Base-by-base conservation (phyloP, 2,329 filamentous ascomycete genomes). In the Alternaria solani region DNA sequence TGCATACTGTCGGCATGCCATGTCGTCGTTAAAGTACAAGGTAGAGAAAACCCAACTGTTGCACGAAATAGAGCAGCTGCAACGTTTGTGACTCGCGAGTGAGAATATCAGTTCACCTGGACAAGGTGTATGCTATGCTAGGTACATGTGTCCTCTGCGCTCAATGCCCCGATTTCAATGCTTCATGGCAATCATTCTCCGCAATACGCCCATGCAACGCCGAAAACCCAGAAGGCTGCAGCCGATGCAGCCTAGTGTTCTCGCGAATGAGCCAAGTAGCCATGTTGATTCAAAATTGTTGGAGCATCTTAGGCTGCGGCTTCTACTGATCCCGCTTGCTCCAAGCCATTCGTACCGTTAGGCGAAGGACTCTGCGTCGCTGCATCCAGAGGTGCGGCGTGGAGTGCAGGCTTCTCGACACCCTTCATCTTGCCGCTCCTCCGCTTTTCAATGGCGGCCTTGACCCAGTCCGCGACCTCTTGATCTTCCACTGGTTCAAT, bases 401-500 rank as follows among this genome's bases (percentile, higher is more conserved):
- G 95, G 63, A 98, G 80, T 3, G 95, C 94, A 16, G 95, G 95
- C 73, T 91, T 92, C 49, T 84, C 83, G 11, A 63, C 66, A 7
- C 67, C 68, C 59, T 76, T 77, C 74, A 81, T 86, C 46, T 81
- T 81, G 16, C 87, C 91, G 2, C 83, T 85, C 63, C 82, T 84
- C 72, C 89, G 89, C 70, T 86, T 86, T 65, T 90, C 87, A 42
- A 98, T 79, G 18, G 91, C 91, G 7, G 81, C 82, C 39, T 84
- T 85, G 1, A 97, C 94, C 95, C 95, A 99, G 28, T 87, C 85
- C 0, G 92, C 92, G 5, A 98, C 92, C 75, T 98, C 94, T 38
- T 85, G 81, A 70, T 99, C 94, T 54, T 89, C 87, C 5, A 88
- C 78, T 34, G 69, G 69, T 18, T 74, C 70, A 16, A 66, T 66